Percentiles rank a stretch among this genome's conserved stretches.
phyloP scores from a whole-genome alignment of 495 filamentous ascomycete species.

The Melanomma pulvis-pyrius region DNA sequence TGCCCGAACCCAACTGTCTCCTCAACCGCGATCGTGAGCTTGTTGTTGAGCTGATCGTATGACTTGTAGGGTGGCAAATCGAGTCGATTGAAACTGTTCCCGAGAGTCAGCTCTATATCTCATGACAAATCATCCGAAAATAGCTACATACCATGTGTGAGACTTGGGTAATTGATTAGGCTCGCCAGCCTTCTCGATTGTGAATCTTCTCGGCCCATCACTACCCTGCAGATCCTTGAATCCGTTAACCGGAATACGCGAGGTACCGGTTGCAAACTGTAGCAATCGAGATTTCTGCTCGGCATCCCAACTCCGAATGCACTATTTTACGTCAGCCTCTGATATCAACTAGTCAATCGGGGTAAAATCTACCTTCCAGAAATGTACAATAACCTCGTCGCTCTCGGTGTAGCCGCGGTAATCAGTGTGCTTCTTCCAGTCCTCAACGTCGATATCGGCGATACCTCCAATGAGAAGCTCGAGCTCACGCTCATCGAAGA shows the following conservation, averaged over 20 bases:
- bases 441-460: conserved; percentile 98
- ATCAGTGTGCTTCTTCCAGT: conserved; percentile 99
- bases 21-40: conserved; percentile 94
- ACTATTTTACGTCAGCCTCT: conserved; percentile 45
- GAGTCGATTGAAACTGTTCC: conserved; percentile 86
- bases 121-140: background rate
- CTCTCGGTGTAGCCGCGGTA: conserved; percentile 98
- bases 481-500: conserved; percentile 97
- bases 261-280: conserved; percentile 97
- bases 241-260: conserved; percentile 96
- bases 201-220: conserved; percentile 92
- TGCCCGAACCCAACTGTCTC: conserved; percentile 99
- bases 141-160: conserved; percentile 84
- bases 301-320: conserved; percentile 91
- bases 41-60: conserved; percentile 79
- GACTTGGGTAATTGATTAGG: conserved; percentile 88
- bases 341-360: background rate
- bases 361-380: conserved; percentile 79
- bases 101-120: conserved; percentile 14
- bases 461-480: conserved; percentile 98
- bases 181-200: conserved; percentile 96
- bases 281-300: conserved; percentile 96
- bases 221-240: conserved; percentile 99
- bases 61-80: conserved; percentile 94
- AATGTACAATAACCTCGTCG: conserved; percentile 95